Percentiles rank a stretch among this genome's conserved stretches.
Conservation (phyloP, 257 asterid genomes). For the Rauvolfia tetraphylla region DNA sequence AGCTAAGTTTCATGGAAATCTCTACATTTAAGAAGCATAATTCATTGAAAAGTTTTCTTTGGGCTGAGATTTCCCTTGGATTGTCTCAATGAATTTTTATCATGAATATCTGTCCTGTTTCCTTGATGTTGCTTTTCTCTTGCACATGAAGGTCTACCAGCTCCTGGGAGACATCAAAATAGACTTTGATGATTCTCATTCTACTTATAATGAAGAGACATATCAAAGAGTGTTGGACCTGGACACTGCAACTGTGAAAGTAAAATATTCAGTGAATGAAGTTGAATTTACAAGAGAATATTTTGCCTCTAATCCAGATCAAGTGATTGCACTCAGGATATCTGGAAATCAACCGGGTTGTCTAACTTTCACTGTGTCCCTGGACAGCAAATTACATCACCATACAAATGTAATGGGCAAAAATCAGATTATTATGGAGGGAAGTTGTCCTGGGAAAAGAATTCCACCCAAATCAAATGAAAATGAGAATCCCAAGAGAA, state of each 20-base stretch:
- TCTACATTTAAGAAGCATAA: too few relatives aligned
- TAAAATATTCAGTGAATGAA: conserved; percentile 40
- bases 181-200: conserved; percentile 50
- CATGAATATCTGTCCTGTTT: neutral
- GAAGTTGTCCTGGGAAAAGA: conserved; percentile 47
- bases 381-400: conserved; percentile 63
- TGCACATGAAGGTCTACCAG: conserved; percentile 60
- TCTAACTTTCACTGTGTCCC: conserved; percentile 45
- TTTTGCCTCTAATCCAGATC: conserved; percentile 70
- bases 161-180: conserved; percentile 75
- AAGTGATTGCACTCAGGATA: conserved; percentile 50
- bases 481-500: conserved; percentile 38
- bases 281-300: conserved; percentile 50
- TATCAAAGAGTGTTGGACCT: conserved; percentile 70
- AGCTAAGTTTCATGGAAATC: too few relatives aligned
- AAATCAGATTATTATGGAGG: conserved; percentile 56
- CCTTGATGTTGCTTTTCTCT: neutral
- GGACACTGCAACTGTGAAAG: conserved; percentile 68
- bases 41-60: too few relatives aligned
- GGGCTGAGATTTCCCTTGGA: neutral
- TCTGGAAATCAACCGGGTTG: conserved; percentile 47
- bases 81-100: neutral
- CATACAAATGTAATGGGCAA: conserved; percentile 38
- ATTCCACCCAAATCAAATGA: too few relatives aligned
- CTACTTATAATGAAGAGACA: conserved; percentile 35